Evolutionary conservation across 306 rosid species (phyloP).

Genomic region (Quillaja saponaria): DNA sequence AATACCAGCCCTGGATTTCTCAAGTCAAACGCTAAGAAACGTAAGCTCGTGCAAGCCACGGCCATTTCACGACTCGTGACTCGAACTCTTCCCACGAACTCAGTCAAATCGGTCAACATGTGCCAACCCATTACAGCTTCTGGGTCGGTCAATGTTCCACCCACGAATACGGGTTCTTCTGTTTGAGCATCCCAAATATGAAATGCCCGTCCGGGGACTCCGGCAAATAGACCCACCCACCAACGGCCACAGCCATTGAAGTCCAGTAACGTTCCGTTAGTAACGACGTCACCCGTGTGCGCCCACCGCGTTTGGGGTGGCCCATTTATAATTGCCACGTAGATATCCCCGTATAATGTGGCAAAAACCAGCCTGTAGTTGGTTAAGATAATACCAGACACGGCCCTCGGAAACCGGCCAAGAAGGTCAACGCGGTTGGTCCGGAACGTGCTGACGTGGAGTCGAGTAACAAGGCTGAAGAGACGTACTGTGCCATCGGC

Average conservation of each 20-base stretch:
- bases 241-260: constrained; percentile 53
- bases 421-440: constrained; percentile 39
- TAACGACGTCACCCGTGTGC: constrained; percentile 42
- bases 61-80: constrained; percentile 47
- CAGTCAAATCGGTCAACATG: constrained; percentile 57
- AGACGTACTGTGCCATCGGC: constrained; percentile 79
- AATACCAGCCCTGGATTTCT: constrained; percentile 41
- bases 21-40: constrained; percentile 50
- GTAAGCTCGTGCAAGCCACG: constrained; percentile 67
- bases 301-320: constrained; percentile 22
- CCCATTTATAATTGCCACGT: constrained; percentile 38
- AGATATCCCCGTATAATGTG: constrained; percentile 61
- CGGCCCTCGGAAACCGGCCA: constrained; percentile 63
- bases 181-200: constrained; percentile 65
- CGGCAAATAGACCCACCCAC: constrained; percentile 93
- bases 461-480: constrained; percentile 44
- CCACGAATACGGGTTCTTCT: constrained; percentile 45
- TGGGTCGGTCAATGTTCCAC: constrained; percentile 68
- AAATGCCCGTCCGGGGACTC: constrained; percentile 58
- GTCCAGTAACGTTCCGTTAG: constrained; percentile 68
- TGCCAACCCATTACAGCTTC: constrained; percentile 79
- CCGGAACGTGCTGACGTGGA: constrained; percentile 52
- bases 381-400: constrained; percentile 58
- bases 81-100: constrained; percentile 64
- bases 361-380: constrained; percentile 42